A percentile compares a stretch with the other conserved stretches of the same genome.
phyloP scores from a whole-genome alignment of 2,329 filamentous ascomycete genomes.

The Penicillium sp. region DNA sequence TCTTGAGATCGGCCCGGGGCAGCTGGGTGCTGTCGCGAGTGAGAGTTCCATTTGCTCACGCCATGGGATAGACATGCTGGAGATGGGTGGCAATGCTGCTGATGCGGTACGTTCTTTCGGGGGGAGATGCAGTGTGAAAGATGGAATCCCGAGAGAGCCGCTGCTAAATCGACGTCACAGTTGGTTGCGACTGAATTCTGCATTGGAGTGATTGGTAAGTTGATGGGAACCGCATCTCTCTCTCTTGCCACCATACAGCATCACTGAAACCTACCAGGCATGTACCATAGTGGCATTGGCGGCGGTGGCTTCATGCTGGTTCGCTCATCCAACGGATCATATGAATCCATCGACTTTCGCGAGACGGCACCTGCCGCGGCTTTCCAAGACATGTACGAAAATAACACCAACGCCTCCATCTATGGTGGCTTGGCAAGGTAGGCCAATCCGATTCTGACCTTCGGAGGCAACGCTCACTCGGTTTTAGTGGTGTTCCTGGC shows the following conservation, averaged over 20 bases:
- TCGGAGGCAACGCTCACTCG: no score
- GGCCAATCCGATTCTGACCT: no score
- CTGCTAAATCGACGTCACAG: conserved; percentile 29
- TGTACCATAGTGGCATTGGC: conserved; percentile 78
- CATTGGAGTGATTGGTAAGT: conserved; percentile 64
- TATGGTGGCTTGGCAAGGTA: conserved; percentile 67
- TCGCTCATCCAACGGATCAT: conserved; percentile 67
- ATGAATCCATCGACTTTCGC: conserved; percentile 85
- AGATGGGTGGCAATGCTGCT: conserved; percentile 66
- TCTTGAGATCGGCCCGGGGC: conserved; percentile 33
- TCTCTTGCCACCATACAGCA: neutral
- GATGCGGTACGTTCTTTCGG: conserved; percentile 56
- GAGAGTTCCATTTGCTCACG: conserved; percentile 67
- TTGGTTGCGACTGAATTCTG: conserved; percentile 72
- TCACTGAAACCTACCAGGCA: conserved; percentile 43
- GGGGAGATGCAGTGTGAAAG: neutral
- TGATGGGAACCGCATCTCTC: neutral
- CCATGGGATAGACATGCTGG: conserved; percentile 64
- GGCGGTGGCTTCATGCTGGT: conserved; percentile 90
- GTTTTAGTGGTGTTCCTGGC: conserved; percentile 53
- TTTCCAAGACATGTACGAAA: conserved; percentile 78
- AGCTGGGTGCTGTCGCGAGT: conserved; percentile 64
- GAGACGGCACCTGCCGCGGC: conserved; percentile 83
- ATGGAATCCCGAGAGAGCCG: neutral
- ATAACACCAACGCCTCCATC: conserved; percentile 65